A percentile compares a stretch with the other conserved stretches of the same genome.
Evolutionary conservation across 345 rosid genomes (phyloP).

Genomic region (Brassica cretica): DNA sequence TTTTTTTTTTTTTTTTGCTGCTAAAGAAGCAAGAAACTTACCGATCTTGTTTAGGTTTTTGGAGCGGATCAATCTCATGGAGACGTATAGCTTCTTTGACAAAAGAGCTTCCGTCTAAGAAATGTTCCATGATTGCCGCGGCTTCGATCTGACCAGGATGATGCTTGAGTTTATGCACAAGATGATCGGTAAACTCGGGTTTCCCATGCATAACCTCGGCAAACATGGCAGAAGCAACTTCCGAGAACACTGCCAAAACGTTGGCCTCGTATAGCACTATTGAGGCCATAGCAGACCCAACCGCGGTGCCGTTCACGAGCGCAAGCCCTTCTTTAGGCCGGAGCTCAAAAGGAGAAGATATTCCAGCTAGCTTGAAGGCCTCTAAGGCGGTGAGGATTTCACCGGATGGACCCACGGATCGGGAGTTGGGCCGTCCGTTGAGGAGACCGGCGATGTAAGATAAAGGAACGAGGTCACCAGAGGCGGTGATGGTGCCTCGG

Average conservation of each 20-base stretch:
- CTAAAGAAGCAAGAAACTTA: too few relatives aligned
- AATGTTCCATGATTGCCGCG: constrained; percentile 77
- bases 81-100: constrained; percentile 55
- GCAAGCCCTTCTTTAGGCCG: constrained; percentile 85
- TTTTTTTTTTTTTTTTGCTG: too few relatives aligned
- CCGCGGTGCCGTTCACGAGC: constrained; percentile 68
- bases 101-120: constrained; percentile 62
- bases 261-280: constrained; percentile 62
- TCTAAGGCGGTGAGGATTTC: constrained; percentile 42
- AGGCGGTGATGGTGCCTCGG: constrained; percentile 68
- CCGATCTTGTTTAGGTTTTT: constrained; percentile 70
- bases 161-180: constrained; percentile 68
- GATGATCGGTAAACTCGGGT: constrained; percentile 71
- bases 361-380: constrained; percentile 56
- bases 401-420: constrained; percentile 55
- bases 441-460: constrained; percentile 64
- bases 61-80: constrained; percentile 73
- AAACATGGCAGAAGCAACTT: constrained; percentile 59
- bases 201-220: constrained; percentile 79
- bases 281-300: constrained; percentile 74
- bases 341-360: constrained; percentile 46
- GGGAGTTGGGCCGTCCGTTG: constrained; percentile 63
- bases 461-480: constrained; percentile 71
- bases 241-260: constrained; percentile 48
- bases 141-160: constrained; percentile 84